Conservation (phyloP, 352 stramenopile genomes). For the Pythium vanterpoolii region DNA sequence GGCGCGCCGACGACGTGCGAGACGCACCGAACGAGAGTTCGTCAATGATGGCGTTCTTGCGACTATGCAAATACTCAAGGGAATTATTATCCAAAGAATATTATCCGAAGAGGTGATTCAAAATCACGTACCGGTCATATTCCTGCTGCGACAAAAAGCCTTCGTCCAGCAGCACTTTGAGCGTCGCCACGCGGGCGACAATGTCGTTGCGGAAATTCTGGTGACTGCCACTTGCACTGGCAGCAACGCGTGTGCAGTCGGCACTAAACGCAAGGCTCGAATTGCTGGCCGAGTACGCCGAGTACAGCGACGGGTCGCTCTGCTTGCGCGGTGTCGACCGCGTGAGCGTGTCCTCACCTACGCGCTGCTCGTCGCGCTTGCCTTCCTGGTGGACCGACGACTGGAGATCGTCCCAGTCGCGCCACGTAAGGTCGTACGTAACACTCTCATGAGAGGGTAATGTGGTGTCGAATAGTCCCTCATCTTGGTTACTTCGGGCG, state of each 20-base stretch:
- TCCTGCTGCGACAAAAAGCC: constrained; percentile 78
- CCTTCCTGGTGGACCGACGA: background rate
- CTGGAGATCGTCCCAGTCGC: constrained; percentile 1
- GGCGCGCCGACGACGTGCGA: constrained; percentile 20
- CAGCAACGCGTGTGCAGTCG: constrained; percentile 32
- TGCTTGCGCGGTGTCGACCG: constrained; percentile 4
- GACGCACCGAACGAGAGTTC: constrained; percentile 65
- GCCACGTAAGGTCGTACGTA: background rate
- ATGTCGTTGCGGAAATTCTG: constrained; percentile 45
- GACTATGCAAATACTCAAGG: constrained; percentile 25
- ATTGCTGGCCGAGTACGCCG: constrained; percentile 1
- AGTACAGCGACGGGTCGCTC: background rate
- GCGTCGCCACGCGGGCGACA: constrained; percentile 63
- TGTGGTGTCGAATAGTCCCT: constrained; percentile 3
- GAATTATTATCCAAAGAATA: no score
- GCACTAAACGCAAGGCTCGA: constrained; percentile 21
- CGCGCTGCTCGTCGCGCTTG: constrained; percentile 18
- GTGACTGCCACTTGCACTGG: constrained; percentile 4
- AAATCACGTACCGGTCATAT: constrained; percentile 48
- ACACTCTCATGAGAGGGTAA: background rate
- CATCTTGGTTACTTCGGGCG: constrained; percentile 11
- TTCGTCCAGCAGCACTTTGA: constrained; percentile 71
- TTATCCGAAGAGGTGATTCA: background rate
- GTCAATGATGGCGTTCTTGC: constrained; percentile 73
- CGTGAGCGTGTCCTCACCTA: constrained; percentile 19